Conservation (phyloP, 352 stramenopile species). For the Globisporangium solare region DNA sequence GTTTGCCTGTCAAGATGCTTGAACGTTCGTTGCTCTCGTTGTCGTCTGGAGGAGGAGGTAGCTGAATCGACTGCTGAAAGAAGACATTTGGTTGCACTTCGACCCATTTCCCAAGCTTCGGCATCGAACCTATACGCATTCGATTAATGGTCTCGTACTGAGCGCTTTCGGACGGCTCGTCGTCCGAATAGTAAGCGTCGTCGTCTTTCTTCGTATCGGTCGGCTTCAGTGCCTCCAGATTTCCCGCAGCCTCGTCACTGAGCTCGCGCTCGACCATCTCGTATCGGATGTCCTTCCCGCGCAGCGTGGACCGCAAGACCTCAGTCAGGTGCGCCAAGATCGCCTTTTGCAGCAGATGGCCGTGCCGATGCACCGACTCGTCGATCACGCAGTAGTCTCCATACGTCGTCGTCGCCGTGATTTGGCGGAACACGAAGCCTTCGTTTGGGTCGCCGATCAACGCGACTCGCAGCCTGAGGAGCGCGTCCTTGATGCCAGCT, state of each 20-base stretch:
- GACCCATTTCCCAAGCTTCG: constrained; percentile 18
- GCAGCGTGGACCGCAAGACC: constrained; percentile 24
- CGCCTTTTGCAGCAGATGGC: constrained; percentile 50
- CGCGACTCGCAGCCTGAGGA: constrained; percentile 20
- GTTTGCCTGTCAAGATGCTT: constrained; percentile 4
- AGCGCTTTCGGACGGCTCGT: no score
- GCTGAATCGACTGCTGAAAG: constrained; percentile 9
- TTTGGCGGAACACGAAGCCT: constrained; percentile 23
- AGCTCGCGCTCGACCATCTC: constrained; percentile 44
- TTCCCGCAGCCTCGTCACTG: constrained; percentile 17
- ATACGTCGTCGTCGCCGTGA: constrained; percentile 29
- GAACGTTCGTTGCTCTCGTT: constrained; percentile 9
- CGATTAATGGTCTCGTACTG: constrained; percentile 9
- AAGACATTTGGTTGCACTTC: constrained; percentile 14
- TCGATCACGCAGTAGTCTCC: constrained; percentile 32
- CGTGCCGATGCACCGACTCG: constrained; percentile 30
- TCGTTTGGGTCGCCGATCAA: constrained; percentile 17
- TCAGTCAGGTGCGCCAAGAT: constrained; percentile 42
- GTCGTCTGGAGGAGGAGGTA: neutral
- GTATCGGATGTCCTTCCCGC: constrained; percentile 36
- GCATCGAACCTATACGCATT: constrained; percentile 14
- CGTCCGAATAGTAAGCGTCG: no score
- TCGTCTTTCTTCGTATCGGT: neutral
- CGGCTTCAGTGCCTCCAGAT: constrained; percentile 5
- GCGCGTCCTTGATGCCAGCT: constrained; percentile 23